phyloP scores from a whole-genome alignment of 371 early-diverging fungal species.

The Apophysomyces elegans region DNA sequence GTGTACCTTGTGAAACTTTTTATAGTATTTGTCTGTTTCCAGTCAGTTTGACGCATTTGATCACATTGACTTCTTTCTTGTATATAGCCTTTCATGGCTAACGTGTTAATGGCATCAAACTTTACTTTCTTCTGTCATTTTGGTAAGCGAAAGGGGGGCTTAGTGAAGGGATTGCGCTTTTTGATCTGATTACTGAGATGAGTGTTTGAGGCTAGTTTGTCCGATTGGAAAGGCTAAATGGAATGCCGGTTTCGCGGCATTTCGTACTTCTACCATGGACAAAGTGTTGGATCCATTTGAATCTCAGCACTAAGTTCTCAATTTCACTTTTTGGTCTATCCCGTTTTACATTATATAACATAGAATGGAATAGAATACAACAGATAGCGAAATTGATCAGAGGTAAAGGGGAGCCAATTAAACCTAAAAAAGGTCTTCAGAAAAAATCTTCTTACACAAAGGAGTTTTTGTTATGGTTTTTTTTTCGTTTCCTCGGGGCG shows the following conservation, averaged over 20 bases:
- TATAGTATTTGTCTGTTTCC: too few relatives aligned
- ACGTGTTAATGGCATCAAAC: too few relatives aligned
- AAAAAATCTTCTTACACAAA: neutral
- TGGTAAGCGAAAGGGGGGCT: neutral
- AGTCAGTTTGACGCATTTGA: too few relatives aligned
- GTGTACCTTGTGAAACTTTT: too few relatives aligned
- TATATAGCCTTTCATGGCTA: too few relatives aligned
- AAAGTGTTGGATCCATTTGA: too few relatives aligned
- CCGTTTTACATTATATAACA: neutral
- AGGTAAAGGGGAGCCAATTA: neutral
- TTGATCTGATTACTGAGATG: conserved; percentile 2
- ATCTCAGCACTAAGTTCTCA: too few relatives aligned
- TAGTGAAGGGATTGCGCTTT: neutral
- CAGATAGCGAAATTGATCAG: neutral
- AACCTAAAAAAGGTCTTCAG: neutral
- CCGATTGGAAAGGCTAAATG: conserved; percentile 8
- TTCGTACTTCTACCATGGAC: too few relatives aligned
- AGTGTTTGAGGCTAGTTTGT: too few relatives aligned
- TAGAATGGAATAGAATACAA: neutral
- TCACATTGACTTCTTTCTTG: too few relatives aligned
- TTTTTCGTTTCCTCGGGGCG: neutral
- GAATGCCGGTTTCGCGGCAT: conserved; percentile 10
- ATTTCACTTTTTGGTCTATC: too few relatives aligned
- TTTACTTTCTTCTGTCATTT: too few relatives aligned
- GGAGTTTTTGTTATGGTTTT: neutral